phyloP scores from a whole-genome alignment of 176 grass and related monocot species.

The Echinochloa phyllopogon region DNA sequence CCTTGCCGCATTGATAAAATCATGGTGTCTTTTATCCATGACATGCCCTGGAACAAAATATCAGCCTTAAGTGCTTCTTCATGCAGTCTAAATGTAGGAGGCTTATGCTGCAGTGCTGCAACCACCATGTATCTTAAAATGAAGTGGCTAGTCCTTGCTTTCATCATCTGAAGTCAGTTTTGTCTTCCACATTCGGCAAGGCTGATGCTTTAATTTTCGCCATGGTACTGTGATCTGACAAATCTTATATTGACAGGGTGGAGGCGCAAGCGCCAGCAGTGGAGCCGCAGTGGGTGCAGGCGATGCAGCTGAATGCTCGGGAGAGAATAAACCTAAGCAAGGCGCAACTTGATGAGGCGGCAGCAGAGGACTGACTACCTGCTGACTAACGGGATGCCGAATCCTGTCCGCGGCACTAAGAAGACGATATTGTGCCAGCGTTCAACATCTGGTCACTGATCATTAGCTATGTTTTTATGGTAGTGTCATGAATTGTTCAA shows the following conservation, averaged over 20 bases:
- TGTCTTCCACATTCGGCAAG: background rate
- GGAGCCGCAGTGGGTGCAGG: background rate
- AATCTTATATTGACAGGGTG: constrained; percentile 23
- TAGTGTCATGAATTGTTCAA: background rate
- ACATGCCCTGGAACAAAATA: constrained; percentile 30
- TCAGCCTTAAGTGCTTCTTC: background rate
- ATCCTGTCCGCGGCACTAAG: background rate
- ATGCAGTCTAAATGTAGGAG: background rate
- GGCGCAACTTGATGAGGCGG: background rate
- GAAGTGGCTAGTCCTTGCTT: background rate
- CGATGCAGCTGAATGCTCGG: background rate
- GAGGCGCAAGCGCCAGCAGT: background rate
- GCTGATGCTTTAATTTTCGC: background rate
- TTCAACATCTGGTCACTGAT: background rate
- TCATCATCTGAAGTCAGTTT: constrained; percentile 4
- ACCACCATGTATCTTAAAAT: background rate
- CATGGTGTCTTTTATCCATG: background rate
- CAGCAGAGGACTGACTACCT: background rate
- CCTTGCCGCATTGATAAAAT: background rate
- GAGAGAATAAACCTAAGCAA: background rate
- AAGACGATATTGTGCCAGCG: background rate
- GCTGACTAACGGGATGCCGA: background rate
- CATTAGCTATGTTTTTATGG: constrained; percentile 11
- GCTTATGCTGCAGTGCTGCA: background rate
- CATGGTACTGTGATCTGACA: constrained; percentile 7